Evolutionary conservation across 495 filamentous ascomycete genomes (phyloP), one percentile per base, ranked within the genome.

Genomic region (Penicillium odoratum): DNA sequence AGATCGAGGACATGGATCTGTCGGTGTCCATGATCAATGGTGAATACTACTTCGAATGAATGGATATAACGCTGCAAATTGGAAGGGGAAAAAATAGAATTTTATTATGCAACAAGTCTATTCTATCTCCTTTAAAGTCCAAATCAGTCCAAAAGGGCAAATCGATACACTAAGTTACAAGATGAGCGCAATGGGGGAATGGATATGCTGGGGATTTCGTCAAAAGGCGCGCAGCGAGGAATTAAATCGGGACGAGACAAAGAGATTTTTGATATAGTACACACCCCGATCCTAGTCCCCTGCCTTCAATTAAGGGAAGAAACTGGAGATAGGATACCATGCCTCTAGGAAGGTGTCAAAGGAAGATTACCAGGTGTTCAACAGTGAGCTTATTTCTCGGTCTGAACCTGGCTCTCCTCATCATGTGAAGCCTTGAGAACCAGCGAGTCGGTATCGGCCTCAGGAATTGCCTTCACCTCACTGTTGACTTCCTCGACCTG

Each of bases 361-460:
- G 13, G 38, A 28, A 18, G 13, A 47, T 31, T 29, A 40, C 4
- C 15, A 40, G 38, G 4, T 40, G 13, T n/a, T 40, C 15, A 40
- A 40, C 38, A 21, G 15, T 40, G 38, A 40, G 15, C 38, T 47
- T 47, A 55, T 55, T 46, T 73, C 62, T 74, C 67, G 7, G 66
- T 64, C 55, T 70, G 50, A 57, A 43, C 55, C 56, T 64, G 21
- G 54, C 62, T 71, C 62, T 70, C 66, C 46, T 74, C 70, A n/a
- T 73, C 78, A 65, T 79, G 75, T 45, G 68, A 67, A 44, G 78
- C 78, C 70, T 83, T 84, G 52, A 82, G 77, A 21, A 84, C 62
- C 48, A 83, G 57, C 18, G 40, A 11, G 18, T 53, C 51, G 25
- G 13, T 38, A 10, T 53, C 68, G 52, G 55, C 69, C 28, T 63